Evolutionary conservation across 2,329 filamentous ascomycete genomes (phyloP), one percentile per base, ranked within the genome.

Genomic region (Orbilia oligospora): DNA sequence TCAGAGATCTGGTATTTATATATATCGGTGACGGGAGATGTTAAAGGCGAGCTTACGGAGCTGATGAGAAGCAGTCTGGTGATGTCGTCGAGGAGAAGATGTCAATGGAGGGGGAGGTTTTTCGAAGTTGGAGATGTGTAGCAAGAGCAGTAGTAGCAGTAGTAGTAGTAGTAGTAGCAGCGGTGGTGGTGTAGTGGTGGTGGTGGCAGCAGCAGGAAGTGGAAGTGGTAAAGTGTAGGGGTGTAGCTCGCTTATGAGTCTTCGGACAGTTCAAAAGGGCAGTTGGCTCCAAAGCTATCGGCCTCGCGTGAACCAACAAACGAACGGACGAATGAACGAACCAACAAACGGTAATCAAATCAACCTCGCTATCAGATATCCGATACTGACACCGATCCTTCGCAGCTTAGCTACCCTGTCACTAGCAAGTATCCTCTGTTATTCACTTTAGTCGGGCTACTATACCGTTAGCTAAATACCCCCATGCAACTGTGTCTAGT

Each of bases 101-200:
- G 77, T 78, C 73, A 77, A 77, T 77, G 73, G 73, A 77, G 73
- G 82, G 75, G 81, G 80, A 64, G n/a, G 38, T 56, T 20, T 46
- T 20, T 6, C n/a, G 36, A 76, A 67, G 77, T 68, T 67, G 70
- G 49, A 75, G 68, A 76, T 58, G 61, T 72, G 71, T 36, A 36
- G 67, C 12, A 38, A 30, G 30, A 4, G 36, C 8, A 10, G 41
- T 18, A 20, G 41, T n/a, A n/a, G 41, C 3, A 20, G 14, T 18
- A 8, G 30, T 6, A 46, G 41, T 5, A 71, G 80, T 65, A 80
- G 27, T 30, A 30, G 27, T 30, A 48, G 46, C 71, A 80, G 80
- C n/a, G 81, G 36, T 10, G 6, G 36, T 38, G 36, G 55, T 71
- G 53, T n/a, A 56, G 27, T n/a, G n/a, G n/a, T n/a, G n/a, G 49